Conservation (phyloP, 1,284 basidiomycete genomes). For the Heterobasidion irregulare region DNA sequence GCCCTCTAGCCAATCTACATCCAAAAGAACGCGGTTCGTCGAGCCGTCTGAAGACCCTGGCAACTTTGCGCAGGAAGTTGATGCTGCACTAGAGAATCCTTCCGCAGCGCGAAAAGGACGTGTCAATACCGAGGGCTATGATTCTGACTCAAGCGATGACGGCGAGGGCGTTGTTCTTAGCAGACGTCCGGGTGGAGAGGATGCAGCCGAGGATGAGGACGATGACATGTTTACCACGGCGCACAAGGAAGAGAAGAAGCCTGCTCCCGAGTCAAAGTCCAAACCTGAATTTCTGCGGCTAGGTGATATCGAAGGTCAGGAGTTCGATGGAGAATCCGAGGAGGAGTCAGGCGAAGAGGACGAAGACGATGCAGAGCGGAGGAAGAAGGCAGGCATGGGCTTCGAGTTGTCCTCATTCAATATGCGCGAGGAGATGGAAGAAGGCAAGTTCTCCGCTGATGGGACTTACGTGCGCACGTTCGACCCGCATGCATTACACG, state of each 20-base stretch:
- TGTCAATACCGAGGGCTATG: conserved; percentile 85
- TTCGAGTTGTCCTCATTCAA: conserved; percentile 94
- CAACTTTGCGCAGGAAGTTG: conserved; percentile 69
- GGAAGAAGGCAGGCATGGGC: conserved; percentile 85
- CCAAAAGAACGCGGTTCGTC: conserved; percentile 77
- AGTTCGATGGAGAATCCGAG: conserved; percentile 61
- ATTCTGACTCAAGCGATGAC: conserved; percentile 89
- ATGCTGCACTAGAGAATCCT: conserved; percentile 60
- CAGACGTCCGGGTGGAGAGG: conserved; percentile 46
- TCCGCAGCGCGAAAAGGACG: conserved; percentile 50
- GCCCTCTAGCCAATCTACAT: conserved; percentile 19
- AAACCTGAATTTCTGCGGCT: conserved; percentile 75
- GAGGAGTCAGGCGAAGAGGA: conserved; percentile 34
- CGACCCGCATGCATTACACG: conserved; percentile 89
- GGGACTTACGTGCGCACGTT: conserved; percentile 83
- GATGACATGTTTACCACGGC: conserved; percentile 86
- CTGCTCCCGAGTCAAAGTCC: conserved; percentile 35
- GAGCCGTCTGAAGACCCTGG: conserved; percentile 68
- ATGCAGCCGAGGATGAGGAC: conserved; percentile 49
- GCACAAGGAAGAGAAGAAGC: conserved; percentile 45
- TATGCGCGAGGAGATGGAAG: conserved; percentile 98
- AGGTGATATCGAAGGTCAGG: conserved; percentile 94
- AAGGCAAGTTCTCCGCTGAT: conserved; percentile 94
- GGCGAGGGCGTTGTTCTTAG: conserved; percentile 84
- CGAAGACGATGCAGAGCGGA: conserved; percentile 67